These are phyloP conservation scores for Penicillium verhagenii DNA, from an alignment of 495 filamentous ascomycete species.

Conservation along the genomic window DNA sequence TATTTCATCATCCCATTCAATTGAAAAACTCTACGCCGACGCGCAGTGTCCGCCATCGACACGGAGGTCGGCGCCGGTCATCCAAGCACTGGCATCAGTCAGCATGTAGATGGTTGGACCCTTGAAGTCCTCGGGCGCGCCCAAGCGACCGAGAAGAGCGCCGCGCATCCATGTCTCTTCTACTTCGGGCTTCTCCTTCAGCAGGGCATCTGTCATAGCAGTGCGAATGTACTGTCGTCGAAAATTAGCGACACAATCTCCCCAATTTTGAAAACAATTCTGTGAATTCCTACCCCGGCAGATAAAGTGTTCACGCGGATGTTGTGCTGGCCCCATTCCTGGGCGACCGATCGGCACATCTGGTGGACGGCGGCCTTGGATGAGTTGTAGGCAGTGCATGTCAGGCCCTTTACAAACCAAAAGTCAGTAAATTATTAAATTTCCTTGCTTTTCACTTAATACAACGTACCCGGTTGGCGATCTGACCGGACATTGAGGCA, in stretches of 20 bases:
- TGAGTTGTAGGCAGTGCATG: slow-evolving; percentile 65
- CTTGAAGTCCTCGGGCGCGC: slow-evolving; percentile 41
- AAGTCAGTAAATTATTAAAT: neutral
- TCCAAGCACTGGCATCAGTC: slow-evolving; percentile 40
- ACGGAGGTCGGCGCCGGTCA: slow-evolving; percentile 40
- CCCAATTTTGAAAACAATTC: too few relatives aligned
- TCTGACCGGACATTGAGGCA: slow-evolving; percentile 74
- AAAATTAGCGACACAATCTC: neutral
- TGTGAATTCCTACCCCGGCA: slow-evolving; percentile 15
- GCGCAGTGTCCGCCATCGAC: slow-evolving; percentile 44
- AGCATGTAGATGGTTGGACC: slow-evolving; percentile 44
- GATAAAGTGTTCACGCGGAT: slow-evolving; percentile 52
- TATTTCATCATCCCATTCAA: slow-evolving; percentile 10
- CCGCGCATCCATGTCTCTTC: slow-evolving; percentile 38
- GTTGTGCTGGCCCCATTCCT: slow-evolving; percentile 55
- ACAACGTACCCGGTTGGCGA: slow-evolving; percentile 57
- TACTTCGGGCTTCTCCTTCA: slow-evolving; percentile 59
- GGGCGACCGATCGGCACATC: slow-evolving; percentile 61
- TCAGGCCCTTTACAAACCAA: slow-evolving; percentile 46
- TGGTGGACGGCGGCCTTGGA: slow-evolving; percentile 67
- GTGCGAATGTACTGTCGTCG: slow-evolving; percentile 34
- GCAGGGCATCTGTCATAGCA: slow-evolving; percentile 36
- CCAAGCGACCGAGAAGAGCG: slow-evolving; percentile 39
- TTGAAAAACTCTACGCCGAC: slow-evolving; percentile 20
- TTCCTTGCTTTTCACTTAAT: slow-evolving; percentile 13